Evolutionary conservation across 495 filamentous ascomycete species (phyloP).

Genomic region (Penicillium paxilli): DNA sequence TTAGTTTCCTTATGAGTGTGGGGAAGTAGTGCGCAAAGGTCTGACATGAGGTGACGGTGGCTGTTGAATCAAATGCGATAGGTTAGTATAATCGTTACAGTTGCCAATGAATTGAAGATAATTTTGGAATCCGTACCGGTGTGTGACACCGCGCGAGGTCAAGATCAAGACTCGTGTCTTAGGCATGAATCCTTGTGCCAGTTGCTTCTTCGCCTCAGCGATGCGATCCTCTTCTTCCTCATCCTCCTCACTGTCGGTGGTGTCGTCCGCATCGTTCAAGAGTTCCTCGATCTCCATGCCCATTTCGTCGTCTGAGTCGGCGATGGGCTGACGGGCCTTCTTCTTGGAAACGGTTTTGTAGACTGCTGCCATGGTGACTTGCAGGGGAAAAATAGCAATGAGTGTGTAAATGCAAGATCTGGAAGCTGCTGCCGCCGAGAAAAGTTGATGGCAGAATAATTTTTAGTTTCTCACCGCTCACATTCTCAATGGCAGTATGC

Average conservation of each 20-base stretch:
- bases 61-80: slow-evolving; percentile 38
- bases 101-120: not conserved
- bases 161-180: slow-evolving; percentile 82
- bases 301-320: slow-evolving; percentile 34
- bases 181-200: slow-evolving; percentile 45
- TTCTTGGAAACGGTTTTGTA: slow-evolving; percentile 88
- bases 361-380: slow-evolving; percentile 77
- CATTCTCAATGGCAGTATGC: not conserved
- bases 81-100: not conserved
- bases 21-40: slow-evolving; percentile 84
- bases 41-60: slow-evolving; percentile 90
- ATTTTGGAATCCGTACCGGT: slow-evolving; percentile 58
- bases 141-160: slow-evolving; percentile 85
- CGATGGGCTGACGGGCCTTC: slow-evolving; percentile 33
- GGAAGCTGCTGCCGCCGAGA: slow-evolving; percentile 20
- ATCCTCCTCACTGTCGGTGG: slow-evolving; percentile 49
- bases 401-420: slow-evolving; percentile 11
- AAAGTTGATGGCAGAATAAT: slow-evolving; percentile 47
- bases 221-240: slow-evolving; percentile 33
- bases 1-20: slow-evolving; percentile 94
- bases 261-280: slow-evolving; percentile 43
- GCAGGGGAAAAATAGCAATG: slow-evolving; percentile 9
- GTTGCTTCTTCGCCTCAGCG: slow-evolving; percentile 39
- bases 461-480: slow-evolving; percentile 38
- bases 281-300: slow-evolving; percentile 42